Evolutionary conservation across 2,329 filamentous ascomycete species (phyloP).

Genomic region (Ophiostoma australiae): DNA sequence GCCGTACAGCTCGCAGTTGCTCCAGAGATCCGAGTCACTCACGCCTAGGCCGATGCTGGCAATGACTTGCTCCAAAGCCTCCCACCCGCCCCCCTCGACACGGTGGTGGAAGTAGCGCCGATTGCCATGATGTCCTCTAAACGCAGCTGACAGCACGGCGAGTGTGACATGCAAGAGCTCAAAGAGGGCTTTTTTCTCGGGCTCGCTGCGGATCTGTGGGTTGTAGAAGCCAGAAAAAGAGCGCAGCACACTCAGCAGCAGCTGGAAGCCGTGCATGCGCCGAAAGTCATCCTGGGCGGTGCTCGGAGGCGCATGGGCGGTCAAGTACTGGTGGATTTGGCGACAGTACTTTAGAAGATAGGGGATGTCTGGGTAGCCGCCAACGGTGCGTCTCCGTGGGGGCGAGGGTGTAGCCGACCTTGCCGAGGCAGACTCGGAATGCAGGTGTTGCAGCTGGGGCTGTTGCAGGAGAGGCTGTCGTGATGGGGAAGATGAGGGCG

Average conservation of each 20-base stretch:
- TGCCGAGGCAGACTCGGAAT: background rate
- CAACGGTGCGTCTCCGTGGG: slow-evolving; percentile 27
- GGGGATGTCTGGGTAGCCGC: slow-evolving; percentile 46
- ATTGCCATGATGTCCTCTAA: slow-evolving; percentile 79
- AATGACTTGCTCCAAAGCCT: slow-evolving; percentile 67
- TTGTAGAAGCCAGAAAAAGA: slow-evolving; percentile 73
- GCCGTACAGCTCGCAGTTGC: slow-evolving; percentile 70
- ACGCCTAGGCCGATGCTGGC: slow-evolving; percentile 61
- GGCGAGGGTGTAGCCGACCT: slow-evolving; percentile 19
- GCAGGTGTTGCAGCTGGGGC: background rate
- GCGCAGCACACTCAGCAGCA: slow-evolving; percentile 63
- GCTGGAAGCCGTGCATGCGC: slow-evolving; percentile 71
- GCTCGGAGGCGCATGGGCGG: slow-evolving; percentile 44
- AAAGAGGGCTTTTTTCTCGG: slow-evolving; percentile 62
- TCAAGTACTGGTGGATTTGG: slow-evolving; percentile 60
- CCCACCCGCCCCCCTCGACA: slow-evolving; percentile 74
- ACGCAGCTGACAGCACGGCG: slow-evolving; percentile 66
- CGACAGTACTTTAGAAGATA: slow-evolving; percentile 54
- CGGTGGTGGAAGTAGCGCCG: slow-evolving; percentile 76
- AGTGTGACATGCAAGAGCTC: slow-evolving; percentile 66
- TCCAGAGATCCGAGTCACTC: slow-evolving; percentile 63
- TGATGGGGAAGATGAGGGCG: slow-evolving; percentile 18
- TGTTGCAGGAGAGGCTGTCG: slow-evolving; percentile 16
- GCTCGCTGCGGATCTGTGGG: slow-evolving; percentile 53
- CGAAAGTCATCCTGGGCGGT: slow-evolving; percentile 74